Evolutionary conservation across 176 grass and related monocot genomes (phyloP).

Genomic region (Miscanthus lutarioriparius): DNA sequence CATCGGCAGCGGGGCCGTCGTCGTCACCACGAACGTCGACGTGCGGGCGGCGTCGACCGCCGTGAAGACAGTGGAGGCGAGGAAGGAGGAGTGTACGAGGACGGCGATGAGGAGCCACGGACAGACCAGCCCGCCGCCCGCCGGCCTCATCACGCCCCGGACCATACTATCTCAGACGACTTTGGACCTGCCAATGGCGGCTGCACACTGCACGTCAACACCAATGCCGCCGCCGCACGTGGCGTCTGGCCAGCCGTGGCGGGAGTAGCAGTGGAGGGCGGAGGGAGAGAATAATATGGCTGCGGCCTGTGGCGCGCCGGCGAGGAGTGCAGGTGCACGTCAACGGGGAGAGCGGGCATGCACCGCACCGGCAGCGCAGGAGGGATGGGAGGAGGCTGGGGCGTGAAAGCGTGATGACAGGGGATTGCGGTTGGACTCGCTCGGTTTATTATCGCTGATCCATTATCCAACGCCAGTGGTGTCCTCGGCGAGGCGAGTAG

Average conservation of each 20-base stretch:
- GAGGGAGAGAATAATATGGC: neutral
- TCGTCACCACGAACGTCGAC: slow-evolving; percentile 40
- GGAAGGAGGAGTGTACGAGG: slow-evolving; percentile 50
- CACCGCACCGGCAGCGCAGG: neutral
- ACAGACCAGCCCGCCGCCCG: slow-evolving; percentile 12
- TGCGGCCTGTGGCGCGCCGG: neutral
- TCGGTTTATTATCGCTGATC: neutral
- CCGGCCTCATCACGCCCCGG: neutral
- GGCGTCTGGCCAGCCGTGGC: neutral
- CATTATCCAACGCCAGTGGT: neutral
- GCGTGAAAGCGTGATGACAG: neutral
- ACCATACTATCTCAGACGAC: slow-evolving; percentile 5
- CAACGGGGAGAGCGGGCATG: neutral
- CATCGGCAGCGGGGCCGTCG: slow-evolving; percentile 11
- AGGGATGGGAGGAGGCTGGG: neutral
- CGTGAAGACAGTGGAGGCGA: slow-evolving; percentile 38
- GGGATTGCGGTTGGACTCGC: neutral
- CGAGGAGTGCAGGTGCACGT: slow-evolving; percentile 12
- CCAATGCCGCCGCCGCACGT: neutral
- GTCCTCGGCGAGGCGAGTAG: slow-evolving; percentile 3
- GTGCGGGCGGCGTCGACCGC: slow-evolving; percentile 52
- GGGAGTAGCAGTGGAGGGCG: neutral
- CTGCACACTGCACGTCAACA: neutral
- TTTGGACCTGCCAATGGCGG: neutral
- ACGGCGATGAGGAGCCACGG: slow-evolving; percentile 46